Evolutionary conservation across 176 grass and related monocot species (phyloP).

Genomic region (Neostapfia colusana): DNA sequence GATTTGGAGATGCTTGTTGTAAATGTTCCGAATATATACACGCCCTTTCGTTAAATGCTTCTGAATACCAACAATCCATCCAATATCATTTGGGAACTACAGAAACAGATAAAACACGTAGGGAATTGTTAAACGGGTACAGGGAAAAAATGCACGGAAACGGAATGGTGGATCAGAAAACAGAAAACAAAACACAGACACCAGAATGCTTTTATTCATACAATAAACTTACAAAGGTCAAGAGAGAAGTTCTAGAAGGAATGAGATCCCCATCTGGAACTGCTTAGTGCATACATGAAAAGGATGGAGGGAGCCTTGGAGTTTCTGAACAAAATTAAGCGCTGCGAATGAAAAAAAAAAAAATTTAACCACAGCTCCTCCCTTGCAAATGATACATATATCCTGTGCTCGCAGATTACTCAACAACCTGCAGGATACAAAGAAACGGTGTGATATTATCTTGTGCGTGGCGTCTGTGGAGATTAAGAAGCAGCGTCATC

Average conservation of each 20-base stretch:
- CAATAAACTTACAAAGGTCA: slow-evolving; percentile 31
- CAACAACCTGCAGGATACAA: too few relatives aligned
- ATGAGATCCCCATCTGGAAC: slow-evolving; percentile 21
- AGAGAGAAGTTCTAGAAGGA: neutral
- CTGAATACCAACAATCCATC: too few relatives aligned
- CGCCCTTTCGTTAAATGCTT: too few relatives aligned
- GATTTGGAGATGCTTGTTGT: too few relatives aligned
- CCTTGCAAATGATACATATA: neutral
- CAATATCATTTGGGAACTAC: neutral
- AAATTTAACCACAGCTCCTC: slow-evolving; percentile 15
- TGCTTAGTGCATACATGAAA: slow-evolving; percentile 29
- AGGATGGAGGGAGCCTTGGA: neutral
- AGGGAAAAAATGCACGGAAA: neutral
- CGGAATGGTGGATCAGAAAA: neutral
- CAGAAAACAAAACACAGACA: neutral
- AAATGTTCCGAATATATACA: too few relatives aligned
- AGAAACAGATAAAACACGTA: neutral
- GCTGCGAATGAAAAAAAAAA: slow-evolving; percentile 2
- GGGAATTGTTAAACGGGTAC: neutral
- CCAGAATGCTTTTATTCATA: slow-evolving; percentile 45
- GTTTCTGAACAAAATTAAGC: slow-evolving; percentile 24
- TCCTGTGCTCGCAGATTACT: too few relatives aligned
- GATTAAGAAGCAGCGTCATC: neutral
- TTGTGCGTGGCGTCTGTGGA: too few relatives aligned
- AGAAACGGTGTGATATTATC: too few relatives aligned